Percentiles rank a stretch among this genome's conserved stretches.
Conservation (phyloP, 176 grass and related monocot genomes). For the Calamus simplicifolius region DNA sequence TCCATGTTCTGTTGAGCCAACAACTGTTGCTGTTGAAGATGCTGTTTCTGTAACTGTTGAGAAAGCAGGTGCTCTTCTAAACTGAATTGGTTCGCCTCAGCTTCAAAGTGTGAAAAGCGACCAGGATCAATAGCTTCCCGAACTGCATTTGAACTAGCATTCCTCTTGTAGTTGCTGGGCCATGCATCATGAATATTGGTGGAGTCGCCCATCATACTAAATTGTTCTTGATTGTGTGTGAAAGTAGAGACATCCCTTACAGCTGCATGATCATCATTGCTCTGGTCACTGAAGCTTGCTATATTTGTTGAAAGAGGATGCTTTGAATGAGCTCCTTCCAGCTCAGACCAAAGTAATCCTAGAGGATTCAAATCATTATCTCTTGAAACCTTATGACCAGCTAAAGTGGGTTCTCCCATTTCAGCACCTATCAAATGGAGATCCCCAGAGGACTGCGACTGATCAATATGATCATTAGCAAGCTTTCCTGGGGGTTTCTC, state of each 20-base stretch:
- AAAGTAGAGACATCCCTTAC: constrained; percentile 49
- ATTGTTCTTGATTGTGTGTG: constrained; percentile 34
- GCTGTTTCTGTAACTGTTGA: constrained; percentile 15
- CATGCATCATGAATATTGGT: constrained; percentile 29
- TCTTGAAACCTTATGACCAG: constrained; percentile 27
- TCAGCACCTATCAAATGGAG: constrained; percentile 12
- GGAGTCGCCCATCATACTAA: constrained; percentile 35
- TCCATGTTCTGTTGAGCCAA: constrained; percentile 2
- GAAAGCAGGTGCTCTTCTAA: constrained; percentile 52
- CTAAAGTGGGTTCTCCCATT: constrained; percentile 39
- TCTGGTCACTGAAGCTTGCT: constrained; percentile 29
- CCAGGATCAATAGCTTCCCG: constrained; percentile 38
- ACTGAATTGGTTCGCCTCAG: constrained; percentile 53
- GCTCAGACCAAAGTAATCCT: constrained; percentile 92
- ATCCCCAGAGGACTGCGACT: constrained; percentile 2
- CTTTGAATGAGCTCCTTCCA: constrained; percentile 73
- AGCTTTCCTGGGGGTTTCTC: constrained; percentile 37
- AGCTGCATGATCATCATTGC: constrained; percentile 29
- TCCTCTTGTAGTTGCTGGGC: constrained; percentile 38
- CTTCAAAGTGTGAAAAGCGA: constrained; percentile 38
- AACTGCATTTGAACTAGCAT: constrained; percentile 29
- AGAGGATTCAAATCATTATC: constrained; percentile 78
- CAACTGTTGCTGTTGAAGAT: constrained; percentile 1
- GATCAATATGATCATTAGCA: constrained; percentile 24
- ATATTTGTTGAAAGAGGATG: constrained; percentile 84